Evolutionary conservation across 2,329 filamentous ascomycete species (phyloP).

Genomic region (Aspergillus chevalieri): DNA sequence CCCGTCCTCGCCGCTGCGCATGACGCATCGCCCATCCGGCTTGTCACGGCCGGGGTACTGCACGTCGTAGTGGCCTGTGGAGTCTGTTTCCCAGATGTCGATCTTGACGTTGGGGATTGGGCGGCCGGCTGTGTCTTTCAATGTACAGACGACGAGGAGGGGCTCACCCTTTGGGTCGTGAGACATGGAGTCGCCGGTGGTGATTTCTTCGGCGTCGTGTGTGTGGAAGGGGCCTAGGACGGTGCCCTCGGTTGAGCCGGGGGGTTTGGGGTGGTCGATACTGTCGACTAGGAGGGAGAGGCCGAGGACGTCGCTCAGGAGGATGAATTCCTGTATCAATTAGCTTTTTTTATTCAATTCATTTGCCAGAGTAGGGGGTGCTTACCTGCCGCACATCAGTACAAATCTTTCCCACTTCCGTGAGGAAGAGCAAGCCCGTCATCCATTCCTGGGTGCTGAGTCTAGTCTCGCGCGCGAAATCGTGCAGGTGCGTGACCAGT

Average conservation of each 20-base stretch:
- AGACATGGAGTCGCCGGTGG: slow-evolving; percentile 57
- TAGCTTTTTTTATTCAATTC: neutral
- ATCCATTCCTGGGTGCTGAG: slow-evolving; percentile 75
- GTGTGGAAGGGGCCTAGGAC: slow-evolving; percentile 80
- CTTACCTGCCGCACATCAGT: slow-evolving; percentile 65
- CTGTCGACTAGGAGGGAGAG: slow-evolving; percentile 73
- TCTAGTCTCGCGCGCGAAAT: slow-evolving; percentile 73
- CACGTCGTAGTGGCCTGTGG: slow-evolving; percentile 74
- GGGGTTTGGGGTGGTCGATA: slow-evolving; percentile 76
- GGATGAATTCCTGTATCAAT: slow-evolving; percentile 60
- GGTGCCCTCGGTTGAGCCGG: slow-evolving; percentile 65
- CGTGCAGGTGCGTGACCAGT: slow-evolving; percentile 70
- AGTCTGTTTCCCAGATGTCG: slow-evolving; percentile 82
- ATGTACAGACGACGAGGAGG: slow-evolving; percentile 65
- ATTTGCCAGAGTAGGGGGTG: slow-evolving; percentile 4
- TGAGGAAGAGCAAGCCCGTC: slow-evolving; percentile 65
- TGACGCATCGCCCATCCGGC: slow-evolving; percentile 67
- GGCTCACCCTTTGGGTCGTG: slow-evolving; percentile 64
- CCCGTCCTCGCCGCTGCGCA: slow-evolving; percentile 64
- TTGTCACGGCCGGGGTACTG: slow-evolving; percentile 60
- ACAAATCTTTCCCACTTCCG: slow-evolving; percentile 65
- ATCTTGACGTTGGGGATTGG: slow-evolving; percentile 63
- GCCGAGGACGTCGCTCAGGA: slow-evolving; percentile 72
- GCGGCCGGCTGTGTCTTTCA: slow-evolving; percentile 58
- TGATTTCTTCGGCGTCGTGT: slow-evolving; percentile 58